phyloP scores from a whole-genome alignment of 2,329 filamentous ascomycete species.

The Penicillium sp. region DNA sequence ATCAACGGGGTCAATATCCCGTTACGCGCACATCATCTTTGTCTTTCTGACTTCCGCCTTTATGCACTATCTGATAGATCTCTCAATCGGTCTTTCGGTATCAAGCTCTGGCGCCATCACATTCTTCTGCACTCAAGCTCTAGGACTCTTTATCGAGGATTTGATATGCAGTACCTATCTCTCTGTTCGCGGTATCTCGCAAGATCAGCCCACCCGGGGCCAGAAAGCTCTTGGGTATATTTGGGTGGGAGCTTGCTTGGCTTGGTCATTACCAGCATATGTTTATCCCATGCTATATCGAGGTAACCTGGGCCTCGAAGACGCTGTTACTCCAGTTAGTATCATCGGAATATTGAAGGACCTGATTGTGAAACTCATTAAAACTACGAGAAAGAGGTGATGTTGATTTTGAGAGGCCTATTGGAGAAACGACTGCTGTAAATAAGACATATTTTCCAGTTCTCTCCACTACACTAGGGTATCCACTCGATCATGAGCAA shows the following conservation, averaged over 20 bases:
- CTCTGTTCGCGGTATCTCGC: neutral
- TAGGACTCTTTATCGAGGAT: neutral
- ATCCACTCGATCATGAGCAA: too few species aligned
- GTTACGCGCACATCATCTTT: neutral
- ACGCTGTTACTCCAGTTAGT: neutral
- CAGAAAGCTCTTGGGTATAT: neutral
- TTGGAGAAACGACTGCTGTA: too few species aligned
- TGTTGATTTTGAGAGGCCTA: too few species aligned
- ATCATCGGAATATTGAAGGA: neutral
- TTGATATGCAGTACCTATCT: neutral
- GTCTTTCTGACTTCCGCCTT: neutral
- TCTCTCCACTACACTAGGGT: too few species aligned
- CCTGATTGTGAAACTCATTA: neutral
- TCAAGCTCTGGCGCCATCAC: neutral
- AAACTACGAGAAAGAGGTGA: too few species aligned
- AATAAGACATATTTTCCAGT: too few species aligned
- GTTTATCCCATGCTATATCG: neutral
- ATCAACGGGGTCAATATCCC: neutral
- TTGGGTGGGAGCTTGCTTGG: neutral
- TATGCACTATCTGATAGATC: neutral
- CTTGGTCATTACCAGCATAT: neutral
- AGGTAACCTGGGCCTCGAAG: neutral
- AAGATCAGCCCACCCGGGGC: neutral
- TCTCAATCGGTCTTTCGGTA: neutral
- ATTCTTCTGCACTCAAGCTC: neutral